These are phyloP conservation scores for Endocalyx cinctus DNA, from an alignment of 2,329 filamentous ascomycete genomes.

Conservation along the genomic window DNA sequence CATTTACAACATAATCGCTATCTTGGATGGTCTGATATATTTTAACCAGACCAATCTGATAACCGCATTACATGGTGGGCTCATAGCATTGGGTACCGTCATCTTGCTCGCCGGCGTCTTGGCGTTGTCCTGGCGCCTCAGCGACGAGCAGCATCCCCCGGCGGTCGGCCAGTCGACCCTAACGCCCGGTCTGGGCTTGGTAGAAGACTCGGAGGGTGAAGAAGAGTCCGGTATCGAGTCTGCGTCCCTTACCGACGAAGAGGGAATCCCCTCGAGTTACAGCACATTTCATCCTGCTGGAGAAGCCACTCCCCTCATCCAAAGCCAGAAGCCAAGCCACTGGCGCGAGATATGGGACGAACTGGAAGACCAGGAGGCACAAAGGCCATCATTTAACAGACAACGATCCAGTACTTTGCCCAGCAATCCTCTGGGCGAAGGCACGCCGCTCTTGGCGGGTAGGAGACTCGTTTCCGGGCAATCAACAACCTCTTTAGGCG, in stretches of 20 bases:
- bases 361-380: conserved; percentile 66
- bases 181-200: conserved; percentile 75
- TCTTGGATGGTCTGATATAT: conserved; percentile 94
- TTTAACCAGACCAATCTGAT: conserved; percentile 85
- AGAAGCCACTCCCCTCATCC: conserved; percentile 33
- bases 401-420: conserved; percentile 48
- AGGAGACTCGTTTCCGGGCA: conserved; percentile 20
- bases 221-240: conserved; percentile 52
- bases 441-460: conserved; percentile 32
- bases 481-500: conserved; percentile 21
- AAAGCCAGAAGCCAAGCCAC: conserved; percentile 44
- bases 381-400: conserved; percentile 35
- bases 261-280: conserved; percentile 36
- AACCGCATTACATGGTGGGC: conserved; percentile 66
- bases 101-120: conserved; percentile 85
- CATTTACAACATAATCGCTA: conserved; percentile 98
- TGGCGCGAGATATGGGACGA: conserved; percentile 83
- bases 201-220: conserved; percentile 63
- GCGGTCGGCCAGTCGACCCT: conserved; percentile 63
- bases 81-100: conserved; percentile 81
- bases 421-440: conserved; percentile 28
- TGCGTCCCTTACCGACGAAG: conserved; percentile 40
- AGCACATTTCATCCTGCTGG: conserved; percentile 42
- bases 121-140: conserved; percentile 88
- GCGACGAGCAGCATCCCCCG: conserved; percentile 65